Conservation (phyloP, 768 basidiomycete genomes). For the Mycena crocata region DNA sequence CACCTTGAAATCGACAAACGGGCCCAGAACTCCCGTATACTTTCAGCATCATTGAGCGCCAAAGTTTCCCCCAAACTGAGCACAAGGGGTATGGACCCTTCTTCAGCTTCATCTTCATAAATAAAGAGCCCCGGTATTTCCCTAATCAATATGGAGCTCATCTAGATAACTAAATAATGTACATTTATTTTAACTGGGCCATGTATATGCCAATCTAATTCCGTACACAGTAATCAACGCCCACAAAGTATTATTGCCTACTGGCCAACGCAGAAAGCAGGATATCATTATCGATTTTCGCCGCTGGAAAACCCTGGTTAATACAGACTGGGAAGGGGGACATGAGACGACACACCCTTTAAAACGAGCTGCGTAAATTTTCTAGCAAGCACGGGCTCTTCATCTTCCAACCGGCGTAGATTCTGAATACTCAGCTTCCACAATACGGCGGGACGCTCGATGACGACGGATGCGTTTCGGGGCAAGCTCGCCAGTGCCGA, state of each 20-base stretch:
- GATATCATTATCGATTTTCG: constrained; percentile 73
- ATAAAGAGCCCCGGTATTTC: too few relatives aligned
- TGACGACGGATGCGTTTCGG: constrained; percentile 88
- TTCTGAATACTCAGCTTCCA: constrained; percentile 81
- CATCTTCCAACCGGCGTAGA: constrained; percentile 72
- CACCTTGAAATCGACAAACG: too few relatives aligned
- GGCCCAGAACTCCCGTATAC: too few relatives aligned
- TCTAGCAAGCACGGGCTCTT: constrained; percentile 74
- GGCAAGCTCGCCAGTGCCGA: constrained; percentile 82
- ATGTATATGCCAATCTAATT: background rate
- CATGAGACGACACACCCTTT: constrained; percentile 64
- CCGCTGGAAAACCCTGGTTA: constrained; percentile 50
- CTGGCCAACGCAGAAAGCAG: constrained; percentile 67
- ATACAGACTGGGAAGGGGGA: background rate
- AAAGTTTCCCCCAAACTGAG: too few relatives aligned
- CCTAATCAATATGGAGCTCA: too few relatives aligned
- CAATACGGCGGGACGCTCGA: constrained; percentile 80
- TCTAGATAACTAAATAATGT: background rate
- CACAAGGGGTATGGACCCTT: too few relatives aligned
- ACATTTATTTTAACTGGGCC: too few relatives aligned
- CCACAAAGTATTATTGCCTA: constrained; percentile 38
- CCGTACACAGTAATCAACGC: background rate
- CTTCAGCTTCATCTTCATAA: too few relatives aligned
- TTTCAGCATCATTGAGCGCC: too few relatives aligned
- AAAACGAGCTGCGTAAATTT: constrained; percentile 75